Evolutionary conservation across 2,329 filamentous ascomycete genomes (phyloP).

Genomic region (Neocatenulostroma microsporum): DNA sequence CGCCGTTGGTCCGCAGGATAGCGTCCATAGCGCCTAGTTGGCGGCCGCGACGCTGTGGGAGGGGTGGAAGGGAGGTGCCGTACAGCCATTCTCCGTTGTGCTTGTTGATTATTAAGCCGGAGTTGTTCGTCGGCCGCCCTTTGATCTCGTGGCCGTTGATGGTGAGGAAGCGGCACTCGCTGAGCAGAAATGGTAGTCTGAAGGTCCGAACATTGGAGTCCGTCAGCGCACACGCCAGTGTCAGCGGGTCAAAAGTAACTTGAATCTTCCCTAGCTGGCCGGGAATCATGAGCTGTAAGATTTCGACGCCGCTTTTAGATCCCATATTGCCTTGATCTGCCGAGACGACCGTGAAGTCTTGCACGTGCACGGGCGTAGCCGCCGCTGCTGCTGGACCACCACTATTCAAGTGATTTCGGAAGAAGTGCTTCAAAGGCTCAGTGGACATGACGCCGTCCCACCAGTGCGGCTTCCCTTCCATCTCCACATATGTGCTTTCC

Average conservation of each 20-base stretch:
- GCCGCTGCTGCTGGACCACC: conserved; percentile 8
- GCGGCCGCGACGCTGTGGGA: conserved; percentile 33
- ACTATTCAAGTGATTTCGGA: conserved; percentile 30
- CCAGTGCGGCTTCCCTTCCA: conserved; percentile 45
- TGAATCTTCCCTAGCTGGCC: conserved; percentile 45
- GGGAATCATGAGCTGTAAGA: conserved; percentile 44
- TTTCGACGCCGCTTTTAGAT: conserved; percentile 43
- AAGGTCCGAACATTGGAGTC: conserved; percentile 38
- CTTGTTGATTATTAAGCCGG: background rate
- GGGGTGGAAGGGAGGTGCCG: background rate
- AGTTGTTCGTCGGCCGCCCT: background rate
- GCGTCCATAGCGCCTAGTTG: conserved; percentile 49
- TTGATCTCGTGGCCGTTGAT: conserved; percentile 13
- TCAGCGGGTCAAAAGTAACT: conserved; percentile 28
- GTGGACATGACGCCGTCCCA: conserved; percentile 52
- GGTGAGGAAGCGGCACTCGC: conserved; percentile 13
- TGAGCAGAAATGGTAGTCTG: conserved; percentile 12
- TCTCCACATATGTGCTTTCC: conserved; percentile 43
- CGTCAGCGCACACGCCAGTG: conserved; percentile 29
- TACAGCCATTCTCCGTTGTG: background rate
- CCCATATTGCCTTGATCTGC: conserved; percentile 47
- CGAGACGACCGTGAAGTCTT: conserved; percentile 42
- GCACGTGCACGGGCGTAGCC: conserved; percentile 18
- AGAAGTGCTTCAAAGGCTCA: conserved; percentile 41
- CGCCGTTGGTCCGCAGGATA: conserved; percentile 42